These are phyloP conservation scores for Lachancea cidri DNA, from an alignment of 805 yeast genomes.

Conservation along the genomic window DNA sequence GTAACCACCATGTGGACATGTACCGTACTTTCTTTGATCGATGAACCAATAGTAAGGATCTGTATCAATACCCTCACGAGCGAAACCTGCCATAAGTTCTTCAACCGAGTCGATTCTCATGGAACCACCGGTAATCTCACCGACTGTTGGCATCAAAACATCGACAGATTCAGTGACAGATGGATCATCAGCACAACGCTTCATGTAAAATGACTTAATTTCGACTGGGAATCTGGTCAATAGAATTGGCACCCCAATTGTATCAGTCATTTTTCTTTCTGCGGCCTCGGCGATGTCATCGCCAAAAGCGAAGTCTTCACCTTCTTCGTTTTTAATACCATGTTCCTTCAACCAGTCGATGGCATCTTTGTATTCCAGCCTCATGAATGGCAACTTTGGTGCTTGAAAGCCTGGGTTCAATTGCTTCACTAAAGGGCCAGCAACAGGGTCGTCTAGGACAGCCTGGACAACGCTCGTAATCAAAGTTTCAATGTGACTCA, in stretches of 20 bases:
- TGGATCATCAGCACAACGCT: constrained; percentile 81
- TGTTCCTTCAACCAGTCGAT: constrained; percentile 95
- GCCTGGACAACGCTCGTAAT: constrained; percentile 64
- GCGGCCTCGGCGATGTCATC: constrained; percentile 99
- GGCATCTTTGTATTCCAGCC: constrained; percentile 89
- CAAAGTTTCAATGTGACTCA: constrained; percentile 77
- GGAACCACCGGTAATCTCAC: constrained; percentile 98
- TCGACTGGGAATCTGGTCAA: constrained; percentile 94
- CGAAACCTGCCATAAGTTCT: constrained; percentile 84
- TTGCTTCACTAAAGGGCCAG: constrained; percentile 84
- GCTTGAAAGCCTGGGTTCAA: constrained; percentile 87
- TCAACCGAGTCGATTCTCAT: constrained; percentile 87
- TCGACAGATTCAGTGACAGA: constrained; percentile 98
- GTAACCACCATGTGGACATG: constrained; percentile 98
- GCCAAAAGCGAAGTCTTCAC: constrained; percentile 88
- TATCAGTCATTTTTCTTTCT: constrained; percentile 97
- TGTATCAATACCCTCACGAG: constrained; percentile 84
- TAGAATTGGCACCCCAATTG: constrained; percentile 86
- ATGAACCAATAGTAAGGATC: constrained; percentile 91
- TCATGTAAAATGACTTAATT: constrained; percentile 97
- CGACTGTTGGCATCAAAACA: constrained; percentile 98
- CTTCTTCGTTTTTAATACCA: constrained; percentile 91
- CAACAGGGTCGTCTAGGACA: constrained; percentile 83
- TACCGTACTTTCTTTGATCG: constrained; percentile 94
- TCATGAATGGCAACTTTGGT: constrained; percentile 81